Conservation (phyloP, 495 filamentous ascomycete genomes). For the Mytilinidion resinicola region DNA sequence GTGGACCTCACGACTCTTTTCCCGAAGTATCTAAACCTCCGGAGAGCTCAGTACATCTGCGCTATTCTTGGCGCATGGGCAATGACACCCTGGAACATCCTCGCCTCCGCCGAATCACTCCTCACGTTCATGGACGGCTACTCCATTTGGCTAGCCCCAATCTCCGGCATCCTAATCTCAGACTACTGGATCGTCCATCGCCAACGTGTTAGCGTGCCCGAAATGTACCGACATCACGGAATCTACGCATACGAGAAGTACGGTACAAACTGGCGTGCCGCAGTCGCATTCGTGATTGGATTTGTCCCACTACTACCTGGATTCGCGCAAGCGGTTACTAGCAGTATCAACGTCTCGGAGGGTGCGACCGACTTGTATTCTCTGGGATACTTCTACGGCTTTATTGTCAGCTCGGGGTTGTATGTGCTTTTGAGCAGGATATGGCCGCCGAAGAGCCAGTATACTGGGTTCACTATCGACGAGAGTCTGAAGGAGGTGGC, state of each 20-base stretch:
- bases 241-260: slow-evolving; percentile 25
- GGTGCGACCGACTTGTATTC: neutral
- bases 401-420: neutral
- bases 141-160: slow-evolving; percentile 43
- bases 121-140: slow-evolving; percentile 52
- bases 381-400: slow-evolving; percentile 2
- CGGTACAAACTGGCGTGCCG: slow-evolving; percentile 43
- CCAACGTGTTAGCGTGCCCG: slow-evolving; percentile 41
- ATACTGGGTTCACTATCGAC: too few relatives aligned
- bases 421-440: neutral
- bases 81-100: slow-evolving; percentile 60
- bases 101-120: slow-evolving; percentile 50
- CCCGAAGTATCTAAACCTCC: slow-evolving; percentile 50
- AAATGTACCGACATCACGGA: slow-evolving; percentile 33
- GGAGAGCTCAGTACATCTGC: slow-evolving; percentile 44
- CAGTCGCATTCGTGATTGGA: slow-evolving; percentile 37
- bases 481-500: too few relatives aligned
- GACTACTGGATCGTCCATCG: slow-evolving; percentile 48
- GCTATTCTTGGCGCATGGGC: slow-evolving; percentile 47
- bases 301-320: slow-evolving; percentile 39
- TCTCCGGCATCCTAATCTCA: slow-evolving; percentile 44
- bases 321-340: slow-evolving; percentile 28
- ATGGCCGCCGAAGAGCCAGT: neutral
- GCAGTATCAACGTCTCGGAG: neutral
- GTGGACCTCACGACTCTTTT: slow-evolving; percentile 51